phyloP scores from a whole-genome alignment of 2,329 filamentous ascomycete species.

The Neonectria faginata region DNA sequence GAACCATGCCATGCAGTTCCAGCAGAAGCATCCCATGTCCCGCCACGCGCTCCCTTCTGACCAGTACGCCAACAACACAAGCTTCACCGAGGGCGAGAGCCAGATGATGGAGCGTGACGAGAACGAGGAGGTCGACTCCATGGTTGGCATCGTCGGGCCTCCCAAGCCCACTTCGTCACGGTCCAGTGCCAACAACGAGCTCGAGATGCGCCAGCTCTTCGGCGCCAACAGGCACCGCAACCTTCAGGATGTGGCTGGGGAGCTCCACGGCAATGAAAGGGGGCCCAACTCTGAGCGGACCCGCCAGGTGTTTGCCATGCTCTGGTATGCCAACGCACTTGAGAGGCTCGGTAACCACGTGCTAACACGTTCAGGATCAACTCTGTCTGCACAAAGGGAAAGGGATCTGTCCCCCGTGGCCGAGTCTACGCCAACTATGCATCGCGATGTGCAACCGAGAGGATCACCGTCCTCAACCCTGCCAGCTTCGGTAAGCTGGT shows the following conservation, averaged over 20 bases:
- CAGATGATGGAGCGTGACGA: slow-evolving; percentile 72
- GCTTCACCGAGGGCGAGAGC: slow-evolving; percentile 68
- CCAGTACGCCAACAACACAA: slow-evolving; percentile 63
- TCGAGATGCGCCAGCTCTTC: slow-evolving; percentile 82
- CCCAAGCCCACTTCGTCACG: slow-evolving; percentile 70
- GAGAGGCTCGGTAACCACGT: slow-evolving; percentile 7
- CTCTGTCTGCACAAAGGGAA: slow-evolving; percentile 77
- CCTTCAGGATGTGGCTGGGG: slow-evolving; percentile 77
- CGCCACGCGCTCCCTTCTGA: slow-evolving; percentile 68
- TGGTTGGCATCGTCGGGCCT: slow-evolving; percentile 57
- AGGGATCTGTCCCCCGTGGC: slow-evolving; percentile 89
- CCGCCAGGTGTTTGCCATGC: slow-evolving; percentile 88
- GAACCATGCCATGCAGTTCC: slow-evolving; percentile 57
- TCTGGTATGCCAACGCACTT: slow-evolving; percentile 71
- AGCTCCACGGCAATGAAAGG: slow-evolving; percentile 82
- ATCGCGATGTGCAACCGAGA: slow-evolving; percentile 89
- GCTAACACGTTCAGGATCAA: slow-evolving; percentile 70
- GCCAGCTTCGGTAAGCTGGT: slow-evolving; percentile 98
- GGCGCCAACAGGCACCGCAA: slow-evolving; percentile 74
- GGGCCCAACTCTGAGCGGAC: slow-evolving; percentile 85
- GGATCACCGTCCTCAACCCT: slow-evolving; percentile 94
- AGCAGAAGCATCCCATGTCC: slow-evolving; percentile 54
- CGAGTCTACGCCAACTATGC: slow-evolving; percentile 97
- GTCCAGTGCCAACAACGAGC: slow-evolving; percentile 82
- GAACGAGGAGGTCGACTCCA: slow-evolving; percentile 67